phyloP scores from a whole-genome alignment of 192 early-diverging fungal species.

The Umbelopsis ramanniana region DNA sequence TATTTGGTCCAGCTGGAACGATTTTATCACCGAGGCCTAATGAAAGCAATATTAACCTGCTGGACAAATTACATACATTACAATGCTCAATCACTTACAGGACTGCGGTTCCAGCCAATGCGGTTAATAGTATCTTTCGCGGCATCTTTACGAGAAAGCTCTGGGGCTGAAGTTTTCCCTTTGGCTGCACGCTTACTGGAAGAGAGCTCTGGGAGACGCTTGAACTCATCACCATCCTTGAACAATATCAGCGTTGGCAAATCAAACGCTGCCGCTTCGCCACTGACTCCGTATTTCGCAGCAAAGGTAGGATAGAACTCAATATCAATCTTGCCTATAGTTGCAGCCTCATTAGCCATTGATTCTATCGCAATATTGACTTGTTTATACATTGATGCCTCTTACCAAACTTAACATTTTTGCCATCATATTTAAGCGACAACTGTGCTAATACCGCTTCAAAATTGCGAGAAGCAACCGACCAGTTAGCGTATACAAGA shows the following conservation, averaged over 20 bases:
- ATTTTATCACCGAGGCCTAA: neutral
- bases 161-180: neutral
- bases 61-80: neutral
- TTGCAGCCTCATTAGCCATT: neutral
- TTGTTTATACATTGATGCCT: neutral
- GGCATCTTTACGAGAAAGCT: slow-evolving; percentile 27
- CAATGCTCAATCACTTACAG: slow-evolving; percentile 28
- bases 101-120: slow-evolving; percentile 37
- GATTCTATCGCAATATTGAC: neutral
- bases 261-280: slow-evolving; percentile 55
- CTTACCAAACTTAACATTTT: slow-evolving; percentile 37
- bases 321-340: slow-evolving; percentile 53
- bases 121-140: slow-evolving; percentile 44
- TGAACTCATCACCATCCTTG: slow-evolving; percentile 51
- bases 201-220: slow-evolving; percentile 47
- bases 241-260: slow-evolving; percentile 56
- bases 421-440: slow-evolving; percentile 47
- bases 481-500: slow-evolving; percentile 58
- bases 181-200: slow-evolving; percentile 38
- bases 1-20: slow-evolving; percentile 2
- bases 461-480: slow-evolving; percentile 52
- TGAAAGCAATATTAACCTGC: neutral
- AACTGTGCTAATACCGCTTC: slow-evolving; percentile 52
- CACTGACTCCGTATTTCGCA: slow-evolving; percentile 49
- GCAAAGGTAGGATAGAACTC: slow-evolving; percentile 51